Evolutionary conservation across 2,329 filamentous ascomycete species (phyloP).

Genomic region (Botrytis medusae): DNA sequence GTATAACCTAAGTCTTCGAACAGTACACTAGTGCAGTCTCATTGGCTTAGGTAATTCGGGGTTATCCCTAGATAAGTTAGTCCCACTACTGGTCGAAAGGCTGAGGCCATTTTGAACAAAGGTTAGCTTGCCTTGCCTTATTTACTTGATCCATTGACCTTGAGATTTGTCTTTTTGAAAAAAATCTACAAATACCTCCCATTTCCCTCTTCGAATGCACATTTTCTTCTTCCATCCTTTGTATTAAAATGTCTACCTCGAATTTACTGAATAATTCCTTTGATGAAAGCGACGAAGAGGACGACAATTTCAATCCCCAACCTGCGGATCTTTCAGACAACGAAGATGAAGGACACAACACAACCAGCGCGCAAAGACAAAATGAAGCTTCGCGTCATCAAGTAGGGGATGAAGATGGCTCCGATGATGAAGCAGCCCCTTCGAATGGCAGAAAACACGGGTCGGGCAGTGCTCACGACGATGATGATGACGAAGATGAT

Average conservation of each 20-base stretch:
- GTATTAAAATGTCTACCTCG: conserved; percentile 34
- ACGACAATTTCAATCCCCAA: conserved; percentile 85
- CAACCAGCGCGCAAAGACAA: conserved; percentile 34
- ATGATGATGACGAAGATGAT: conserved; percentile 44
- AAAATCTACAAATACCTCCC: conserved; percentile 9
- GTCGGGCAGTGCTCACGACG: conserved; percentile 23
- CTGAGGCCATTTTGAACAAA: conserved; percentile 23
- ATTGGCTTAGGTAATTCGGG: conserved; percentile 8
- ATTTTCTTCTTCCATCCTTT: conserved; percentile 18
- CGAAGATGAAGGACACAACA: conserved; percentile 49
- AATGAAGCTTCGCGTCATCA: conserved; percentile 35
- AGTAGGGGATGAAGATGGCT: conserved; percentile 47
- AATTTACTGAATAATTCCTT: conserved; percentile 35
- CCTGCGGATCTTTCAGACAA: conserved; percentile 66
- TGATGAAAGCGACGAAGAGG: conserved; percentile 70
- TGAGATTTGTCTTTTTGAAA: not conserved
- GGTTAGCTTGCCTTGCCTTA: conserved; percentile 15
- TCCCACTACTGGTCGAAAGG: conserved; percentile 5
- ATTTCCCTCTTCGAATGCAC: conserved; percentile 9
- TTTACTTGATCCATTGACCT: conserved; percentile 7
- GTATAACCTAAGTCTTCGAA: not conserved
- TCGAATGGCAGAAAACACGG: conserved; percentile 31
- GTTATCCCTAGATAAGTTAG: conserved; percentile 9
- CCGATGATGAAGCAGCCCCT: conserved; percentile 49
- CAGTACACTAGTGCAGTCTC: not conserved